phyloP scores from a whole-genome alignment of 768 basidiomycete species.

The Scleroderma bovista region DNA sequence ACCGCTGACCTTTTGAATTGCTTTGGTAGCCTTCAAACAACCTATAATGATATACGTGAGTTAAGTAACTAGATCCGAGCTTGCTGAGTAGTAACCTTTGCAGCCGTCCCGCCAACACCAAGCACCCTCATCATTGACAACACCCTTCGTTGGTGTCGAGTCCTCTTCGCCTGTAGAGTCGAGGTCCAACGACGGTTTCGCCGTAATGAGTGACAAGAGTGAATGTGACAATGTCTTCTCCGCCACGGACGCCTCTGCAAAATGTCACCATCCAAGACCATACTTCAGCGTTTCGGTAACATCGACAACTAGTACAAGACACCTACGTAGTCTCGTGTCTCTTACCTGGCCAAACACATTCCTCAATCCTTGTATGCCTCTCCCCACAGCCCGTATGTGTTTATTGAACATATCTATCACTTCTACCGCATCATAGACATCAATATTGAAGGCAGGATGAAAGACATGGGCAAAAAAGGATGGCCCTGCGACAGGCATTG shows the following conservation, averaged over 20 bases:
- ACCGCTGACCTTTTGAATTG: slow-evolving; percentile 70
- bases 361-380: slow-evolving; percentile 63
- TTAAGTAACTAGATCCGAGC: no score
- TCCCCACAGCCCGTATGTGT: slow-evolving; percentile 61
- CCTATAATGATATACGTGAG: slow-evolving; percentile 34
- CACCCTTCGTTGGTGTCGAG: slow-evolving; percentile 41
- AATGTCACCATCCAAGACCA: no score
- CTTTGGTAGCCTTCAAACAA: slow-evolving; percentile 74
- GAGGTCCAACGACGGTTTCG: slow-evolving; percentile 49
- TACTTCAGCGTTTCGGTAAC: not conserved
- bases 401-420: slow-evolving; percentile 55
- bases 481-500: slow-evolving; percentile 63
- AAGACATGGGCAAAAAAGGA: slow-evolving; percentile 75
- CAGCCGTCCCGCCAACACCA: slow-evolving; percentile 88
- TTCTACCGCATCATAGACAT: slow-evolving; percentile 62
- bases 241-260: slow-evolving; percentile 72
- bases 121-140: slow-evolving; percentile 66
- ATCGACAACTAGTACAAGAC: slow-evolving; percentile 3
- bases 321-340: slow-evolving; percentile 62
- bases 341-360: slow-evolving; percentile 56
- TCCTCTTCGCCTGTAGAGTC: slow-evolving; percentile 45
- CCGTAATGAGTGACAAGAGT: slow-evolving; percentile 67
- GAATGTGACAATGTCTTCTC: slow-evolving; percentile 72
- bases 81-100: no score
- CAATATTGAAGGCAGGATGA: slow-evolving; percentile 82